Base-by-base conservation (phyloP, 345 rosid genomes). In the Pistacia integerrima region DNA sequence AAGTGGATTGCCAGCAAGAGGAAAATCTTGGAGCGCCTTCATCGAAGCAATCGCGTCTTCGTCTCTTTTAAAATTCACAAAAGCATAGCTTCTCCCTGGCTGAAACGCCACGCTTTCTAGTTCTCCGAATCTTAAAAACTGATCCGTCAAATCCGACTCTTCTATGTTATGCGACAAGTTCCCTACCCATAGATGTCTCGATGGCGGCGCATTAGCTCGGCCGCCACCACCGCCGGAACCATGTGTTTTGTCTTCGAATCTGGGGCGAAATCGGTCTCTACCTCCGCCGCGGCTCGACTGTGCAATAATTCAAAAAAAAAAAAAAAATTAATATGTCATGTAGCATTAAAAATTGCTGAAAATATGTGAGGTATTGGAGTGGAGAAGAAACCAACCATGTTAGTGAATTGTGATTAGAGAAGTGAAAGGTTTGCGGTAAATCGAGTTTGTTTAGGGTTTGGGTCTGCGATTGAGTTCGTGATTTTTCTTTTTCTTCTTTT, bases 171-270 rank as follows among this genome's bases (percentile, higher is more conserved):
- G 97, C 28, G 98, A 85, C 73, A 95, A 81, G 82, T 95, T 95
- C 36, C 99, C 99, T 4, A 95, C 90, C 98, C 98, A 95, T 11
- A 95, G 87, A 82, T 95, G 98, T 60, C 99, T 86, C 72, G 98
- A 93, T 57, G 98, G 97, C 38, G 91, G 94, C 46, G 87, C 83
- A 67, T 84, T 82, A 48, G 84, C 71, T 61, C 86, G 80, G 67
- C 82, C 55, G 22, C 67, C 70, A 44, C 79, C 66, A 25, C 84
- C 72, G 8, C 74, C 18, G 8, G 35, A n/a, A 72, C 38, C 80
- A 11, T 46, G 73, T 8, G 61, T 10, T 59, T 65, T 64, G 30
- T 79, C 86, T 11, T 84, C 92, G 48, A 22, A 77, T 41, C 87
- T 78, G 64, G 77, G 22, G 33, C 88, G 79, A 46, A 60, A 69